Percentiles rank a stretch among this genome's conserved stretches.
phyloP scores from a whole-genome alignment of 179 eudicot genomes.

The Heliamphora pulchella region DNA sequence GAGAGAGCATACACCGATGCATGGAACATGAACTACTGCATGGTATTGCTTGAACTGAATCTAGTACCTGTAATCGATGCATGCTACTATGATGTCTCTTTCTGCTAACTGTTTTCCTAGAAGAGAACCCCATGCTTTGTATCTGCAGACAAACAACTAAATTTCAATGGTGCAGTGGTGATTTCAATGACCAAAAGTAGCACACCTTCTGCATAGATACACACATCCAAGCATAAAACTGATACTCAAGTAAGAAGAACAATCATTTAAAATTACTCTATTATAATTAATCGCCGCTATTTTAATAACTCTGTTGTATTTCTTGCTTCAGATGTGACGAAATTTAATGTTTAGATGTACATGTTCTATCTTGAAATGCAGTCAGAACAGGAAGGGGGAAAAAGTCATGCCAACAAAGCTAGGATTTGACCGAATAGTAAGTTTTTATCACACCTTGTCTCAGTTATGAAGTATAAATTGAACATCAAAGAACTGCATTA shows the following conservation, averaged over 20 bases:
- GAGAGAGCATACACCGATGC: background rate
- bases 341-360: constrained; percentile 5
- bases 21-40: background rate
- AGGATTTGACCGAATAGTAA: background rate
- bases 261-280: background rate
- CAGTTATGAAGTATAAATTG: background rate
- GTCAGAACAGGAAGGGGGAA: background rate
- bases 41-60: background rate
- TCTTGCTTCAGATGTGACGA: background rate
- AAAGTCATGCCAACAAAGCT: background rate
- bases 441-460: background rate
- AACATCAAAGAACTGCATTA: background rate
- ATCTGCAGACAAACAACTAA: constrained; percentile 36
- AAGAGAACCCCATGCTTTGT: constrained; percentile 98
- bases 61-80: constrained; percentile 77
- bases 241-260: background rate
- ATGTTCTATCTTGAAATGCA: background rate
- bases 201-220: background rate
- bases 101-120: constrained; percentile 82
- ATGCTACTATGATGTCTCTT: constrained; percentile 89
- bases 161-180: background rate
- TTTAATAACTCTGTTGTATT: background rate
- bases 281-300: background rate
- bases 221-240: background rate
- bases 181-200: background rate